These are phyloP conservation scores for Boletellus ananiceps DNA, from an alignment of 768 basidiomycete genomes.

Conservation along the genomic window DNA sequence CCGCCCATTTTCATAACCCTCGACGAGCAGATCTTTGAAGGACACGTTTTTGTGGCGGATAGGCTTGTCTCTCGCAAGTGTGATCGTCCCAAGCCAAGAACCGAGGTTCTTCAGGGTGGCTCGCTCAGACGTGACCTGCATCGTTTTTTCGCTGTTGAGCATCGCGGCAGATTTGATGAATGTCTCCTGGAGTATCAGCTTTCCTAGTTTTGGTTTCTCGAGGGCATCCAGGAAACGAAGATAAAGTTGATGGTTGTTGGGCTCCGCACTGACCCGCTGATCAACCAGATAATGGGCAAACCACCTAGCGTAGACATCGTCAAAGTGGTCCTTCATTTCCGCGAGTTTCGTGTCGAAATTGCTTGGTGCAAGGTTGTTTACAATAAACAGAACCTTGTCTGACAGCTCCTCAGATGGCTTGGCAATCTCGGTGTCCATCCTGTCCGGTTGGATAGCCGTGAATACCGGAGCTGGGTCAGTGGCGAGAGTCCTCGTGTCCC, in stretches of 20 bases:
- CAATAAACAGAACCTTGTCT: conserved; percentile 94
- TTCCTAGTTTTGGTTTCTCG: conserved; percentile 58
- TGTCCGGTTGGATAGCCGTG: conserved; percentile 72
- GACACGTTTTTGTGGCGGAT: conserved; percentile 91
- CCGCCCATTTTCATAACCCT: conserved; percentile 90
- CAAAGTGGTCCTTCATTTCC: conserved; percentile 84
- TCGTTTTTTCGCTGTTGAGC: conserved; percentile 87
- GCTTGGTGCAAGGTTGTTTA: conserved; percentile 93
- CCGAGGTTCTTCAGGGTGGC: conserved; percentile 89
- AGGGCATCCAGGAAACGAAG: conserved; percentile 89
- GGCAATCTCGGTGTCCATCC: conserved; percentile 54
- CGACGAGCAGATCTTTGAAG: conserved; percentile 95
- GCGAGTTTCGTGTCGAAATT: conserved; percentile 86
- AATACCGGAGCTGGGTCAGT: conserved; percentile 57
- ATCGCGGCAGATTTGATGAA: conserved; percentile 79
- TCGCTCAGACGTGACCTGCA: conserved; percentile 82
- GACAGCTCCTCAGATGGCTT: conserved; percentile 82
- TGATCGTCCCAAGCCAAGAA: conserved; percentile 91
- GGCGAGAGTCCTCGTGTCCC: conserved; percentile 36
- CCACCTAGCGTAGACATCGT: conserved; percentile 85
- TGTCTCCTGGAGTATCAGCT: conserved; percentile 90
- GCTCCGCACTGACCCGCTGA: conserved; percentile 91
- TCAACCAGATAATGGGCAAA: conserved; percentile 98
- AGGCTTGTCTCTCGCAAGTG: conserved; percentile 87
- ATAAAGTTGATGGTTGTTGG: conserved; percentile 95